Evolutionary conservation across 192 early-diverging fungal genomes (phyloP), one percentile per base, ranked within the genome.

Genomic region (Radiomyces spectabilis): DNA sequence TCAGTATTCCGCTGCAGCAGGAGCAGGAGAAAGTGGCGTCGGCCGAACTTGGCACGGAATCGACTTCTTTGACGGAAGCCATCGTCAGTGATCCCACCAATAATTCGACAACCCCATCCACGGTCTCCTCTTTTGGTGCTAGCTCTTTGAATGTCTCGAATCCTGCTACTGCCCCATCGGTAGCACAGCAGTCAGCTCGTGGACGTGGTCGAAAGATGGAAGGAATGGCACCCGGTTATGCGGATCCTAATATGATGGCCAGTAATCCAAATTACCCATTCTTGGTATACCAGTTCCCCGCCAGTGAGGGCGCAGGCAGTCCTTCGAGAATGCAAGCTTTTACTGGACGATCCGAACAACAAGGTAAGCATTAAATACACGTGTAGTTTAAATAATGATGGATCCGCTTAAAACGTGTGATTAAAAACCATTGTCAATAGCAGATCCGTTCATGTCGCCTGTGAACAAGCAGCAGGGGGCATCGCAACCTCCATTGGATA

Each of bases 221-320:
- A n/a, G n/a, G n/a, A n/a, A n/a, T n/a, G n/a, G n/a, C n/a, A n/a
- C n/a, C n/a, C n/a, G n/a, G n/a, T n/a, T n/a, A n/a, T n/a, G n/a
- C n/a, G n/a, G n/a, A n/a, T n/a, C n/a, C n/a, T n/a, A n/a, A n/a
- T n/a, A 46, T 13, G 41, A 40, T 40, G 37, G 5, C 4, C 18
- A 18, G 19, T 1, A 57, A 37, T 15, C 45, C 55, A 16, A 26
- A 21, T 48, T 30, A 38, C 15, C 55, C 55, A 1, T 15, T 30
- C 13, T 30, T 57, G 2, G 35, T 57, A 7, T 57, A 57, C 30
- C 55, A 33, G 22, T 57, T 47, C 16, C 45, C 33, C 31, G 22
- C n/a, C n/a, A n/a, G n/a, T n/a, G n/a, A n/a, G n/a, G n/a, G n/a
- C n/a, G n/a, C n/a, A n/a, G n/a, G n/a, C n/a, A n/a, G n/a, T n/a